Base-by-base conservation (phyloP, 768 basidiomycete species). In the Agrocybe praecox region DNA sequence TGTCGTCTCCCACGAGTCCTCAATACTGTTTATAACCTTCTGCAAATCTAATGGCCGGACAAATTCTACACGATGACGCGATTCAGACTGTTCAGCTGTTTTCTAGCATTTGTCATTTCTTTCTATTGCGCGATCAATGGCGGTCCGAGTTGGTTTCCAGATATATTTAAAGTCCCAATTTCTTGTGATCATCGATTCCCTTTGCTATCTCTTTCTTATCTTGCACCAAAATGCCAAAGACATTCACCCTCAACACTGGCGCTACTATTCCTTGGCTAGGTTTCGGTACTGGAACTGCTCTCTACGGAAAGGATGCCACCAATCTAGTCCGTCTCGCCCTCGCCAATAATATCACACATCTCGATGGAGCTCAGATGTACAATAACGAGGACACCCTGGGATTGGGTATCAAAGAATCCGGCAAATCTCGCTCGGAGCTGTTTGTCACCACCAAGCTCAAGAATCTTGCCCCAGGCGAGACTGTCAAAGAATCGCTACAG, bases 341-440 rank as follows among this genome's bases (percentile, higher is more conserved):
- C 50, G 72, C 77, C n/a, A 76, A 72, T 46, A 83, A 83, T 2
- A 76, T 87, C 62, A 82, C 74, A 12, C 87, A 88, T 64, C 74
- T 89, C 17, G 87, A 88, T 63, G 81, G 83, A n/a, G 86, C 86
- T 2, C 85, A 87, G 64, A 50, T 71, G 49, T 88, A 88, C 67
- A 55, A 54, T 8, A 88, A 88, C 57, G 86, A 88, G 64, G 74
- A 75, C 1, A 73, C 73, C 1, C 72, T 86, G 17, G 85, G 82
- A 0, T 73, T 67, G 14, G 85, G 81, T 10, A 76, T 87, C 60
- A 72, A 71, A 49, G 74, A 72, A 2, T 79, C 83, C 2, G 78
- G 79, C 22, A 83, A 79, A 61, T 66, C 80, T 9, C 81, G 84
- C 18, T 78, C 78, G 0, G 77, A 80, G 49, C 67, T 90, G 10